These are phyloP conservation scores for Russula ochroleuca DNA, from an alignment of 768 basidiomycete species.

Conservation along the genomic window DNA sequence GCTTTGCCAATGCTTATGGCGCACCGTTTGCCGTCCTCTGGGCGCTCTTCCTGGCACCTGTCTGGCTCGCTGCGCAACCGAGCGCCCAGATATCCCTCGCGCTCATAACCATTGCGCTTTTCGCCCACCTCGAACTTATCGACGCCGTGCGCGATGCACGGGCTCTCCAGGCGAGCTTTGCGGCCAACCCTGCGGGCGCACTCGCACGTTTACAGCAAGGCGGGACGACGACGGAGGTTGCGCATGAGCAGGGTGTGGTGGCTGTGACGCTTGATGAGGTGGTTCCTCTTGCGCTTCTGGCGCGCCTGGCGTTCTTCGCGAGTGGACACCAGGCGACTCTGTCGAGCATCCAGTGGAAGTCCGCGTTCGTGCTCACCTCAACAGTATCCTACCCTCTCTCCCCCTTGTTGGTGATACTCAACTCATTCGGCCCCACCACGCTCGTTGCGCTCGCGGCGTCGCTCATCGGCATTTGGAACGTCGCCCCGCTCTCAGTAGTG, in stretches of 20 bases:
- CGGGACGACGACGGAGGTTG: not conserved
- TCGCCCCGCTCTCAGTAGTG: conserved; percentile 47
- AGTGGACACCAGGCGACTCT: conserved; percentile 93
- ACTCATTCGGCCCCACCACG: conserved; percentile 71
- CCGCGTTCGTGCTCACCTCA: conserved; percentile 77
- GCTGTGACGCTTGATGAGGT: conserved; percentile 54
- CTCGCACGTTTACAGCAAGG: conserved; percentile 35
- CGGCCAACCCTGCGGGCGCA: conserved; percentile 43
- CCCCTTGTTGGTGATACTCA: conserved; percentile 66
- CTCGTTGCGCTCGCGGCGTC: conserved; percentile 64
- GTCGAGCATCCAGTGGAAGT: conserved; percentile 92
- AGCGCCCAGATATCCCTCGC: conserved; percentile 78
- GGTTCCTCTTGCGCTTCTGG: conserved; percentile 69
- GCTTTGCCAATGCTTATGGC: conserved; percentile 88
- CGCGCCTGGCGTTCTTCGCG: conserved; percentile 70
- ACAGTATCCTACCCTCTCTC: conserved; percentile 69
- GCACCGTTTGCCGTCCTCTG: conserved; percentile 84
- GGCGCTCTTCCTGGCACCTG: conserved; percentile 55
- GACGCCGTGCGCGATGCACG: conserved; percentile 76
- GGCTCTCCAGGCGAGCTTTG: conserved; percentile 49
- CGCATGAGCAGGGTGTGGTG: not conserved
- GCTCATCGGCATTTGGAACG: conserved; percentile 79
- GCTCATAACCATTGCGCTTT: conserved; percentile 55
- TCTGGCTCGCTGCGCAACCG: conserved; percentile 68
- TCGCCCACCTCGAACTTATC: conserved; percentile 75